These are phyloP conservation scores for Erythrophleum ivorense DNA, from an alignment of 331 rosid genomes.

Conservation along the genomic window DNA sequence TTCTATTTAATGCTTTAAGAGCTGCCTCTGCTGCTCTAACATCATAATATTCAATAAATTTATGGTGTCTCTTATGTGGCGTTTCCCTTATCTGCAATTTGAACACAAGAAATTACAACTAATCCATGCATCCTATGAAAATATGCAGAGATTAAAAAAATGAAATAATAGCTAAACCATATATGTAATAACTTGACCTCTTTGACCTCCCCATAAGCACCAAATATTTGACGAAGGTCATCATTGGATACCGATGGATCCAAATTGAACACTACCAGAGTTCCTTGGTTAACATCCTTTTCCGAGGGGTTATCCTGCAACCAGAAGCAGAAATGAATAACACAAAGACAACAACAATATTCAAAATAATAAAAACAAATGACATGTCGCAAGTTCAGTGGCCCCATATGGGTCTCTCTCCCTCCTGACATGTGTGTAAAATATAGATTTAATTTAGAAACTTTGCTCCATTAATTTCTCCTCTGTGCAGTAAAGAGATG, in stretches of 20 bases:
- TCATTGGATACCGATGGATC: conserved; percentile 94
- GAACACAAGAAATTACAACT: conserved; percentile 22
- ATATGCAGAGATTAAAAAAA: conserved; percentile 10
- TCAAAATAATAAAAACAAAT: too few relatives aligned
- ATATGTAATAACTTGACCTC: conserved; percentile 60
- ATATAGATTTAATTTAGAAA: too few relatives aligned
- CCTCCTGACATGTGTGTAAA: too few relatives aligned
- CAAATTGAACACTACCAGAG: conserved; percentile 94
- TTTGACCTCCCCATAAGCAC: conserved; percentile 94
- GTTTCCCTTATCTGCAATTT: conserved; percentile 91
- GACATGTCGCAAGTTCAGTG: too few relatives aligned
- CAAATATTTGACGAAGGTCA: conserved; percentile 90
- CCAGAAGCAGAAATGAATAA: conserved; percentile 40
- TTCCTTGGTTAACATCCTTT: conserved; percentile 95
- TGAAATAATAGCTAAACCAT: conserved; percentile 24
- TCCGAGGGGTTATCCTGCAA: conserved; percentile 95
- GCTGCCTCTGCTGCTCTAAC: conserved; percentile 96
- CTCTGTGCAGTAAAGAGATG: too few relatives aligned
- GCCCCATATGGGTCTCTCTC: too few relatives aligned
- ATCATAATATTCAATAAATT: conserved; percentile 90
- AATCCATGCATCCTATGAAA: conserved; percentile 21
- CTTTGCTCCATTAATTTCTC: too few relatives aligned
- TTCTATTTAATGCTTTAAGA: conserved; percentile 83
- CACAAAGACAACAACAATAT: conserved; percentile 1
- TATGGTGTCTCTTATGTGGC: conserved; percentile 95